Conservation (phyloP, 73 alveolate species). For the Paramecium primaurelia region DNA sequence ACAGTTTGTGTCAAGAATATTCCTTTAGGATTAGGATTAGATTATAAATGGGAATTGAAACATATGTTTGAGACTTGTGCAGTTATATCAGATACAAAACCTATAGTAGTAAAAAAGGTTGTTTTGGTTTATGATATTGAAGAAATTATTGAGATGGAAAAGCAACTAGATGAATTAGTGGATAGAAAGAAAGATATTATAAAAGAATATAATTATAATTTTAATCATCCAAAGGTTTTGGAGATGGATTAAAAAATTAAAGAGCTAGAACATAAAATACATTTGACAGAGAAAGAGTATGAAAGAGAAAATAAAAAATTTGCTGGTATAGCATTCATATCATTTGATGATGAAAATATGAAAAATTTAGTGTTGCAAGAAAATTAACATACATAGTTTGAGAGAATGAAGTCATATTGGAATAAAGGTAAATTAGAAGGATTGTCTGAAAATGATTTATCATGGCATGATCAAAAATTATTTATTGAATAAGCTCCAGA, state of each 20-base stretch:
- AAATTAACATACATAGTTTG: slow-evolving; percentile 14
- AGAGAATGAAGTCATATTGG: slow-evolving; percentile 29
- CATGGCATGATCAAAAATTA: slow-evolving; percentile 44
- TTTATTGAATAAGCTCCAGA: slow-evolving; percentile 54
- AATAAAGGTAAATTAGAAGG: slow-evolving; percentile 28
- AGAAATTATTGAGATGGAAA: slow-evolving; percentile 32
- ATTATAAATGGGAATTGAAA: slow-evolving; percentile 41
- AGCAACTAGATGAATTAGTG: not conserved
- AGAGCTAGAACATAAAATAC: slow-evolving; percentile 22
- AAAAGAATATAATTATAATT: not conserved
- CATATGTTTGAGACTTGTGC: slow-evolving; percentile 32
- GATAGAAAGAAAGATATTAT: not conserved
- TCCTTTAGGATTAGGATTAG: slow-evolving; percentile 13
- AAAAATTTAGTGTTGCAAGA: slow-evolving; percentile 19
- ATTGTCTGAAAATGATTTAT: slow-evolving; percentile 1
- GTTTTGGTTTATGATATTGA: slow-evolving; percentile 40
- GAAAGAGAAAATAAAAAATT: slow-evolving; percentile 6
- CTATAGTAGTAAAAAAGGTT: not conserved
- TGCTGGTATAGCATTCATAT: slow-evolving; percentile 56
- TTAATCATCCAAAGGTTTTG: not conserved
- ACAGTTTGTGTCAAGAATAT: slow-evolving; percentile 51
- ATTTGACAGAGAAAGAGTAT: not conserved
- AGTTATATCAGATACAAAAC: not conserved
- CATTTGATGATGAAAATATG: slow-evolving; percentile 38
- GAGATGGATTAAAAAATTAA: slow-evolving; percentile 15